Percentiles rank a stretch among this genome's conserved stretches.
Conservation (phyloP, 371 early-diverging fungal species). For the Lichtheimia hyalospora region DNA sequence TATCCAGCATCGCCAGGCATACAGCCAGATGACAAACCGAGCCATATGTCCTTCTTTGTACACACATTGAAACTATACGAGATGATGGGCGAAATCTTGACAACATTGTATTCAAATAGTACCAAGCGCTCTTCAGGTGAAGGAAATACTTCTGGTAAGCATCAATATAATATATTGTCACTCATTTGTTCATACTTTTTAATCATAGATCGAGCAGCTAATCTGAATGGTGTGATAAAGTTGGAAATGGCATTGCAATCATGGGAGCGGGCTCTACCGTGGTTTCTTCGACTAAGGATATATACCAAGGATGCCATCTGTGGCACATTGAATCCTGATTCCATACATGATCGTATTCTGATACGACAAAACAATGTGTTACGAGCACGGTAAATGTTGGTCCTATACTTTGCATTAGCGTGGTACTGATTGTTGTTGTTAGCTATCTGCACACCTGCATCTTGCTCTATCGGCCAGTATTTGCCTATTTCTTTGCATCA, state of each 20-base stretch:
- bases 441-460: constrained; percentile 30
- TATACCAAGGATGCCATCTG: constrained; percentile 8
- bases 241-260: constrained; percentile 21
- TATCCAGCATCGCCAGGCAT: constrained; percentile 13
- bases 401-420: background rate
- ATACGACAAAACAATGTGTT: constrained; percentile 26
- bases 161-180: too few relatives aligned
- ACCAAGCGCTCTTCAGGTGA: constrained; percentile 6
- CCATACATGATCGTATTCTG: constrained; percentile 10
- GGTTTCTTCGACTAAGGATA: constrained; percentile 13
- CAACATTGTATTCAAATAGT: constrained; percentile 22
- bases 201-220: constrained; percentile 7
- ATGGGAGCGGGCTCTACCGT: constrained; percentile 25
- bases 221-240: constrained; percentile 17
- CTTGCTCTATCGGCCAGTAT: constrained; percentile 22
- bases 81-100: constrained; percentile 28
- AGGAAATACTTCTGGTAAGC: background rate
- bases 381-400: constrained; percentile 17
- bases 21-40: constrained; percentile 25
- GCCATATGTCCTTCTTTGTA: constrained; percentile 26
- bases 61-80: constrained; percentile 24
- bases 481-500: constrained; percentile 24
- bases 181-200: too few relatives aligned
- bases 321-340: constrained; percentile 1
- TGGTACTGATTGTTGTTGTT: background rate